Conservation (phyloP, 352 stramenopile genomes). For the Plasmopara viticola region DNA sequence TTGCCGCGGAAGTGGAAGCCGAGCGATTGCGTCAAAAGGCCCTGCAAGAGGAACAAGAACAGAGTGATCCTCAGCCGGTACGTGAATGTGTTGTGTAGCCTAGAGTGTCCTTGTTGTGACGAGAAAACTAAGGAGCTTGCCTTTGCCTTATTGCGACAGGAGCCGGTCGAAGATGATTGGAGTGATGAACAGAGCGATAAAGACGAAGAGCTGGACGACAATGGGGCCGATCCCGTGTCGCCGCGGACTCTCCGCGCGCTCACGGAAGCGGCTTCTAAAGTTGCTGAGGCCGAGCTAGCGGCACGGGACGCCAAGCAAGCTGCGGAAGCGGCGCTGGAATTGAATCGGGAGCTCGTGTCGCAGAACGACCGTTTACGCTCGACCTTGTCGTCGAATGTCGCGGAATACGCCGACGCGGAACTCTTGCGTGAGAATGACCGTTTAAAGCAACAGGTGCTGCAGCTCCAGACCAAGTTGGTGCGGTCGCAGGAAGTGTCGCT, state of each 20-base stretch:
- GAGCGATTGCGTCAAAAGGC: slow-evolving; percentile 34
- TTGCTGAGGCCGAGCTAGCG: slow-evolving; percentile 63
- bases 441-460: slow-evolving; percentile 61
- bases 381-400: slow-evolving; percentile 58
- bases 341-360: slow-evolving; percentile 52
- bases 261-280: slow-evolving; percentile 65
- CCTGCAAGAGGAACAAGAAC: slow-evolving; percentile 34
- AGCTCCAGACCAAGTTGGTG: slow-evolving; percentile 65
- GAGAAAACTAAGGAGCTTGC: slow-evolving; percentile 50
- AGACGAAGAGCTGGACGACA: slow-evolving; percentile 21
- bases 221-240: slow-evolving; percentile 33
- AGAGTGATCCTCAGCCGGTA: slow-evolving; percentile 58
- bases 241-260: slow-evolving; percentile 54
- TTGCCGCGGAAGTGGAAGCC: slow-evolving; percentile 25
- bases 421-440: slow-evolving; percentile 64
- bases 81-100: slow-evolving; percentile 6
- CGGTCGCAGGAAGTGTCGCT: slow-evolving; percentile 59
- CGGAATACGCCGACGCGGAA: slow-evolving; percentile 61
- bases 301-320: slow-evolving; percentile 68
- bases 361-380: slow-evolving; percentile 63
- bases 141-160: slow-evolving; percentile 34
- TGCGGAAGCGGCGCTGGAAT: slow-evolving; percentile 46
- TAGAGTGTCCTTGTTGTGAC: neutral
- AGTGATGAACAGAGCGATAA: slow-evolving; percentile 68
- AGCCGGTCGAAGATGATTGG: slow-evolving; percentile 80